Percentiles rank a stretch among this genome's conserved stretches.
Conservation (phyloP, 2,329 filamentous ascomycete genomes). For the Tolypocladium ovalisporum region DNA sequence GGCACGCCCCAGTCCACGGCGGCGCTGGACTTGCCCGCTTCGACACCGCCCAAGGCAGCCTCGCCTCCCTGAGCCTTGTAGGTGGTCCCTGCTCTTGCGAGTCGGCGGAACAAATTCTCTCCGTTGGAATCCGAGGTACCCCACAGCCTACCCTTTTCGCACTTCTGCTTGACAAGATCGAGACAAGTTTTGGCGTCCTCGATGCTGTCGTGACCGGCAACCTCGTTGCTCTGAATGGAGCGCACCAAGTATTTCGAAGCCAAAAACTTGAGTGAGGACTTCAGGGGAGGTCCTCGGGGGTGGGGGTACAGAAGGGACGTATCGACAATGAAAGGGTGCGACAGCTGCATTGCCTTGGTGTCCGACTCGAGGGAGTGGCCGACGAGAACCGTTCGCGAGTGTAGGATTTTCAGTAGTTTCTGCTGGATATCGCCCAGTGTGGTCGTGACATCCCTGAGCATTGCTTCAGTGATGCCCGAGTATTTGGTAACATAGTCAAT, state of each 20-base stretch:
- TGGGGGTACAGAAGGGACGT: slow-evolving; percentile 86
- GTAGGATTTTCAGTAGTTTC: slow-evolving; percentile 61
- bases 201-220: slow-evolving; percentile 73
- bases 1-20: slow-evolving; percentile 88
- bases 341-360: slow-evolving; percentile 71
- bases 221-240: slow-evolving; percentile 76
- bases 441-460: slow-evolving; percentile 75
- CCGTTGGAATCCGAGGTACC: slow-evolving; percentile 67
- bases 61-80: slow-evolving; percentile 51
- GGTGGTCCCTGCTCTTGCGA: slow-evolving; percentile 52
- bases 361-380: slow-evolving; percentile 79
- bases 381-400: slow-evolving; percentile 61
- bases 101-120: slow-evolving; percentile 82
- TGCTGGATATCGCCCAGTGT: slow-evolving; percentile 73
- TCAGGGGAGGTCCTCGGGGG: slow-evolving; percentile 77
- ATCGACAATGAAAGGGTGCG: slow-evolving; percentile 89
- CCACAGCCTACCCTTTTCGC: slow-evolving; percentile 83
- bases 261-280: slow-evolving; percentile 83
- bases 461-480: slow-evolving; percentile 83
- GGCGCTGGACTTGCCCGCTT: slow-evolving; percentile 53
- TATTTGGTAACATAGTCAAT: slow-evolving; percentile 84
- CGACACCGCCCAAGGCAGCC: slow-evolving; percentile 42
- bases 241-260: slow-evolving; percentile 74
- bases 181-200: slow-evolving; percentile 89
- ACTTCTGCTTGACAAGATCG: slow-evolving; percentile 90